These are phyloP conservation scores for Grammothele lineata DNA, from an alignment of 768 basidiomycete species.

Conservation along the genomic window DNA sequence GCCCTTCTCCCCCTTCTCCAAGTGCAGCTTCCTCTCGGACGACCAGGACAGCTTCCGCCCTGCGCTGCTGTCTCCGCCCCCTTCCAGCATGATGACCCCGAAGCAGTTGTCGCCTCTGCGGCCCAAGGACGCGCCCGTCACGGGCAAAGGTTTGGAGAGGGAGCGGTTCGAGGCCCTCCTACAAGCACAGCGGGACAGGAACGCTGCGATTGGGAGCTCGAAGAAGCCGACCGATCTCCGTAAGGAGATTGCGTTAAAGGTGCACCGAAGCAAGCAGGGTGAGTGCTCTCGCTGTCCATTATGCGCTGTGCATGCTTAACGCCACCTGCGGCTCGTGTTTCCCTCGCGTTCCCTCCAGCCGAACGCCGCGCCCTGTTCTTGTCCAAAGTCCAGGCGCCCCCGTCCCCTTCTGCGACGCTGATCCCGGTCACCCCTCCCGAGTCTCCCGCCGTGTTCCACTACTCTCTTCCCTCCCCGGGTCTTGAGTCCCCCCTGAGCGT, in stretches of 20 bases:
- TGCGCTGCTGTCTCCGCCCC: slow-evolving; percentile 54
- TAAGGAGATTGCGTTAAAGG: slow-evolving; percentile 70
- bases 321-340: neutral
- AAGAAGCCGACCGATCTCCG: slow-evolving; percentile 55
- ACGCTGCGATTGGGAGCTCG: slow-evolving; percentile 40
- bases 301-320: neutral
- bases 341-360: slow-evolving; percentile 8
- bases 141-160: slow-evolving; percentile 52
- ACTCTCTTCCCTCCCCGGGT: slow-evolving; percentile 63
- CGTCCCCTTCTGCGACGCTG: slow-evolving; percentile 52
- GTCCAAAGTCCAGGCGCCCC: slow-evolving; percentile 66
- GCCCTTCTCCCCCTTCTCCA: slow-evolving; percentile 61
- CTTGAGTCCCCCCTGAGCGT: slow-evolving; percentile 58
- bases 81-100: slow-evolving; percentile 33
- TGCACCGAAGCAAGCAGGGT: slow-evolving; percentile 74
- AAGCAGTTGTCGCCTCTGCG: slow-evolving; percentile 50
- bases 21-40: slow-evolving; percentile 28
- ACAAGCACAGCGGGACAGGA: slow-evolving; percentile 55
- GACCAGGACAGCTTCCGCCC: slow-evolving; percentile 51
- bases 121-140: slow-evolving; percentile 33
- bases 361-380: slow-evolving; percentile 75
- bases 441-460: slow-evolving; percentile 67
- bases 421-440: slow-evolving; percentile 65
- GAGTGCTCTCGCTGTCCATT: slow-evolving; percentile 22
- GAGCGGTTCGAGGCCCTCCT: slow-evolving; percentile 64